A percentile compares a stretch with the other conserved stretches of the same genome.
These are phyloP conservation scores for Lentinula aciculospora DNA, from an alignment of 768 basidiomycete species.

Conservation along the genomic window DNA sequence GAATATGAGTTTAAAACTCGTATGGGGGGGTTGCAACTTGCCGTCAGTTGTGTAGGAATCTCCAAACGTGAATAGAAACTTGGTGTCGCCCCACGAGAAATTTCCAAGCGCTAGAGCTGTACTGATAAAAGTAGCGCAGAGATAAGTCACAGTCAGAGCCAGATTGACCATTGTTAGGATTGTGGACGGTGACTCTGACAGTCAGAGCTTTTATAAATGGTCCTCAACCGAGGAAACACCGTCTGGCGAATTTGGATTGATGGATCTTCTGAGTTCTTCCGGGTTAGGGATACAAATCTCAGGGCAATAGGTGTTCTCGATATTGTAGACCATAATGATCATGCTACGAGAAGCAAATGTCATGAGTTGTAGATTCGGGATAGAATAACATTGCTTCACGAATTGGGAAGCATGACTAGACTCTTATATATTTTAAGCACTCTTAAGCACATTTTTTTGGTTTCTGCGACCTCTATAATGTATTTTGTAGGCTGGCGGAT, in stretches of 20 bases:
- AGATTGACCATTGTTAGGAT: not conserved
- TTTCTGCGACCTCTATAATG: no score
- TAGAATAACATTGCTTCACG: not conserved
- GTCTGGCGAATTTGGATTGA: not conserved
- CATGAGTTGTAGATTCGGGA: not conserved
- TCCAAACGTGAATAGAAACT: slow-evolving; percentile 53
- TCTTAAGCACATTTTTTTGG: not conserved
- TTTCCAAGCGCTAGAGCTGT: not conserved
- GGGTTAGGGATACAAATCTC: not conserved
- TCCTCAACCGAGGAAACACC: not conserved
- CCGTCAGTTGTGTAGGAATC: slow-evolving; percentile 56
- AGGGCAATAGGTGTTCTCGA: not conserved
- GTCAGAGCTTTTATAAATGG: not conserved
- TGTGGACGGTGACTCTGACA: not conserved
- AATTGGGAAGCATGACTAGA: no score
- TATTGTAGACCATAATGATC: not conserved
- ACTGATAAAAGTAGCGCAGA: not conserved
- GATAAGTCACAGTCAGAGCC: not conserved
- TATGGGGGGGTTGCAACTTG: slow-evolving; percentile 13
- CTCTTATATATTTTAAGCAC: no score
- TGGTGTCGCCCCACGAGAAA: slow-evolving; percentile 5
- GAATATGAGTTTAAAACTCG: not conserved
- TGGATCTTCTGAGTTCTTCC: not conserved
- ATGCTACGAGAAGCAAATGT: slow-evolving; percentile 2
- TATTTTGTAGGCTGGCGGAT: no score